These are phyloP conservation scores for Hymenoscyphus infarciens DNA, from an alignment of 2,329 filamentous ascomycete species.

Conservation along the genomic window DNA sequence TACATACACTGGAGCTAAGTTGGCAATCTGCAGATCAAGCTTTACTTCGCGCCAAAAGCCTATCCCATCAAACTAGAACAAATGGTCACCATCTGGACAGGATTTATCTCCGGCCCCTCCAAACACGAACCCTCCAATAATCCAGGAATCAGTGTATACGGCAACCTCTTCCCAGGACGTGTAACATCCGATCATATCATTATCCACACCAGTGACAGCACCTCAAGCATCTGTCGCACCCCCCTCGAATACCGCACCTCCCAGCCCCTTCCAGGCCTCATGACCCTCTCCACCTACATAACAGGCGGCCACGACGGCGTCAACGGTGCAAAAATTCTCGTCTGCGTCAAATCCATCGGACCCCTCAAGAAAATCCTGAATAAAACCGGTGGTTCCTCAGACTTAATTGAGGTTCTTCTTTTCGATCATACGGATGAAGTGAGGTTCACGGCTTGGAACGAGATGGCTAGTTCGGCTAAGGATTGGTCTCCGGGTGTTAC, in stretches of 20 bases:
- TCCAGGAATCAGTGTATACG: slow-evolving; percentile 40
- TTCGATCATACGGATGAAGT: slow-evolving; percentile 56
- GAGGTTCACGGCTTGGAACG: slow-evolving; percentile 52
- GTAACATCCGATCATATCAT: slow-evolving; percentile 51
- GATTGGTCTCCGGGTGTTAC: slow-evolving; percentile 47
- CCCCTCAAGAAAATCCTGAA: slow-evolving; percentile 48
- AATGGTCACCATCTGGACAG: slow-evolving; percentile 54
- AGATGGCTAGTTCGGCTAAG: slow-evolving; percentile 43
- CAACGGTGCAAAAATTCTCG: slow-evolving; percentile 47
- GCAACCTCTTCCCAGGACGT: slow-evolving; percentile 56
- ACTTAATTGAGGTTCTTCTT: slow-evolving; percentile 48
- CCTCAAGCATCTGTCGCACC: slow-evolving; percentile 42
- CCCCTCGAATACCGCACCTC: slow-evolving; percentile 43
- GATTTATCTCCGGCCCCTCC: slow-evolving; percentile 47
- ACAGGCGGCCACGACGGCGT: slow-evolving; percentile 50
- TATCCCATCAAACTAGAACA: slow-evolving; percentile 49
- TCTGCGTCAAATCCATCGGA: slow-evolving; percentile 56
- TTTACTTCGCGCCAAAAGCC: slow-evolving; percentile 45
- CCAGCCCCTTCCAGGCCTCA: slow-evolving; percentile 44
- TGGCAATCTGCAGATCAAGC: slow-evolving; percentile 40
- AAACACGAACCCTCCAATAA: slow-evolving; percentile 43
- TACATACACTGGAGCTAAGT: slow-evolving; percentile 1
- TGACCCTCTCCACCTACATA: slow-evolving; percentile 54
- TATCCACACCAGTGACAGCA: slow-evolving; percentile 47
- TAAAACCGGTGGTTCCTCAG: slow-evolving; percentile 43